Base-by-base conservation (phyloP, 768 basidiomycete genomes). In the Tricholoma matsutake region DNA sequence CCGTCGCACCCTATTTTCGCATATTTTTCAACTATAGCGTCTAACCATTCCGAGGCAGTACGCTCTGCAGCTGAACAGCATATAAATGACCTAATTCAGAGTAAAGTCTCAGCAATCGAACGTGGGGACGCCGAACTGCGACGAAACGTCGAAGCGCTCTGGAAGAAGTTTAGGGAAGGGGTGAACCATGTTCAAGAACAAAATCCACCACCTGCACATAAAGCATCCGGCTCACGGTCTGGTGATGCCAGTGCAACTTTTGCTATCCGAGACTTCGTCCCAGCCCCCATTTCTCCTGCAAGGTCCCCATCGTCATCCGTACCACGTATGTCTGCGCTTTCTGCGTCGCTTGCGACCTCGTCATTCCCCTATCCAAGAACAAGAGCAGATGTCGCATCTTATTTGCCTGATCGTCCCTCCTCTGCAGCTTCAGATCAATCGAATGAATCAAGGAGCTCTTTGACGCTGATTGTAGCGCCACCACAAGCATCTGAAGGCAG, bases 1-100 rank as follows among this genome's bases (percentile, higher is more conserved):
- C 87, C 91, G 6, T 84, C 87, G 16, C 88, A 93, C 65, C 84
- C 85, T 6, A 82, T 86, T 43, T 93, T 92, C 68, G 63, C 77
- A 45, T 85, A 89, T 69, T 77, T 93, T 32, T 79, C 86, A 14
- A 76, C 80, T 22, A 67, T 86, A 54, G 91, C 91, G 13, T 69
- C 75, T 25, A 71, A 78, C 34, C 75, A 81, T 65, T 89, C 89
- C 0, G 75, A 84, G 41, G 76, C 73, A 56, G 70, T 85, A 54
- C 83, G 89, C 61, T 72, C 77, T 29, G 71, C 75, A 54, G 86
- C 86, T 13, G 87, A 92, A 71, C 81, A 81, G 49, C 77, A 85
- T 59, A 78, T 90, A 62, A 69, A 77, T 28, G 74, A 79, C 64
- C 75, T 86, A 59, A 77, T 86, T 49, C 77, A 77, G 67, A 73